These are phyloP conservation scores for Raphanus sativus DNA, from an alignment of 345 rosid genomes.

Conservation along the genomic window DNA sequence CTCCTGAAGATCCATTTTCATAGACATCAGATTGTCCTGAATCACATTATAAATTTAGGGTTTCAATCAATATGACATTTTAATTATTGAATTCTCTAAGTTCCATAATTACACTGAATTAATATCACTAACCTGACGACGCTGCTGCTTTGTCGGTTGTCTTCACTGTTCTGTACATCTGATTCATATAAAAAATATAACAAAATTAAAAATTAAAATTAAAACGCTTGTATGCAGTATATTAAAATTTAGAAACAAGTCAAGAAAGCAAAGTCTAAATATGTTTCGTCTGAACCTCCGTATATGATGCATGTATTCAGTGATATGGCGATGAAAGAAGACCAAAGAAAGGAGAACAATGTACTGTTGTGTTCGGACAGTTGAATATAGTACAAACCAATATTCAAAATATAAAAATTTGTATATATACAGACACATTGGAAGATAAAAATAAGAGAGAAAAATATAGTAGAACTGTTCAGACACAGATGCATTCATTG, in stretches of 20 bases:
- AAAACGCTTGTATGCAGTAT: slow-evolving; percentile 3
- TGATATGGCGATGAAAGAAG: slow-evolving; percentile 20
- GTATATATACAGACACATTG: slow-evolving; percentile 20
- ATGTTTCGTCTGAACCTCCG: neutral
- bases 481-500: slow-evolving; percentile 41
- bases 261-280: neutral
- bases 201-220: neutral
- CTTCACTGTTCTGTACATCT: slow-evolving; percentile 47
- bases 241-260: neutral
- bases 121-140: slow-evolving; percentile 37
- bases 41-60: slow-evolving; percentile 21
- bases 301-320: slow-evolving; percentile 22
- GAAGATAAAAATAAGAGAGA: slow-evolving; percentile 9
- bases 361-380: slow-evolving; percentile 41
- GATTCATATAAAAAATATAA: slow-evolving; percentile 6
- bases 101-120: slow-evolving; percentile 5
- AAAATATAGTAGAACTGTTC: slow-evolving; percentile 20
- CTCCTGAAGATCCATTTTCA: slow-evolving; percentile 96
- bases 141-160: slow-evolving; percentile 46
- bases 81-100: neutral
- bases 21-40: slow-evolving; percentile 72
- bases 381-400: slow-evolving; percentile 33
- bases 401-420: slow-evolving; percentile 31
- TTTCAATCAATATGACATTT: neutral
- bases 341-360: slow-evolving; percentile 38